Evolutionary conservation across 805 yeast species (phyloP), one percentile per base, ranked within the genome.

Genomic region (Candida lessepsii): DNA sequence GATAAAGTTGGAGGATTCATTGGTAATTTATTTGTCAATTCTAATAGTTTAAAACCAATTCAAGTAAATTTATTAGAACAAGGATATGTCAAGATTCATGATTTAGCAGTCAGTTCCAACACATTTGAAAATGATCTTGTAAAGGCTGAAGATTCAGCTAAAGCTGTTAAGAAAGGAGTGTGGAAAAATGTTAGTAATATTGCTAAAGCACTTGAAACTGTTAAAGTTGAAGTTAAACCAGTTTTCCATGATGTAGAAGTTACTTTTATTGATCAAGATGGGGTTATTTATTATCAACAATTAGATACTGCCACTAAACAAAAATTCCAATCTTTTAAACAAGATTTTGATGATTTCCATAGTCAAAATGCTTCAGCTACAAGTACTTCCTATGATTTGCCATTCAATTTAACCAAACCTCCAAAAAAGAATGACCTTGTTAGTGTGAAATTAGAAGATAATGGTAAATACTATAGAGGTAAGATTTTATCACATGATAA

Each of bases 1-100:
- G 96, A 88, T 57, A 84, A 80, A 54, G 70, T 81, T 41, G 96
- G 96, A 42, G 86, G 85, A 0, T 88, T 88, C 54, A 78, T 86
- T 53, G 93, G 95, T 34, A 78, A 80, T 52, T 52, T 86, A 37
- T 83, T 65, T 54, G 53, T 78, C 9, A 75, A 73, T 10, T 71
- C 78, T 2, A 69, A 67, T 32, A 65, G 68, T 21, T 50, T 57
- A 23, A 44, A 47, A 15, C 89, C 87, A 16, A 70, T 79, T 46
- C 90, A 83, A 51, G 64, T 71, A 10, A 59, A 65, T 15, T 67
- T 87, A 39, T 65, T 84, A 42, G 69, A 70, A 21, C 73, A 75
- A 39, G 96, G 96, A 2, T 71, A 75, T 40, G 85, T 77, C 17
- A 70, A 75, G 47, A 61, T 78, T 9, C 91, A 86, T 52, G 86